Base-by-base conservation (phyloP, 352 stramenopile species). In the Pilasporangium apinafurcum region DNA sequence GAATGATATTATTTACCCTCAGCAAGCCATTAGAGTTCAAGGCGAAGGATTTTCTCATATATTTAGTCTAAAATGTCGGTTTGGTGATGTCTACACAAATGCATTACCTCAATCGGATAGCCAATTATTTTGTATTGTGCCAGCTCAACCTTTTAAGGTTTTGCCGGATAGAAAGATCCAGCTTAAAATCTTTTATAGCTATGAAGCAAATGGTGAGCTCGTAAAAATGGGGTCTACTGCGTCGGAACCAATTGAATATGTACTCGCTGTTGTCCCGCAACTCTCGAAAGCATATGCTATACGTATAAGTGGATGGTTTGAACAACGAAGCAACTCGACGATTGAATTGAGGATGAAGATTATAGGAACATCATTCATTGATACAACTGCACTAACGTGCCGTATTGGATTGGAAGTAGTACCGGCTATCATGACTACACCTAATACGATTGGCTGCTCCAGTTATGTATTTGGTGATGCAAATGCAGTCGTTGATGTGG, bases 21-120 rank as follows among this genome's bases (percentile, higher is more conserved):
- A 51, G 10, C 44, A 64, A 24, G n/a, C 47, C 33, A 45, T 78
- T 24, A 41, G 37, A 7, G 42, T 74, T 4, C 34, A 47, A 1
- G 66, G 66, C 1, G 44, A 50, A 7, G 57, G 49, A n/a, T 69
- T 78, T 34, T 45, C 50, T n/a, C 33, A 34, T 1, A 35, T 34
- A 17, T 30, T 32, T 24, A 39, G 29, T 3, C 48, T 62, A 16
- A 51, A 41, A 21, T 78, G 65, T 12, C 45, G 34, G 0, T 78
- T 78, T 49, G 62, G 60, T 7, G 55, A 37, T 5, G 14, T 46
- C 26, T 43, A 36, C 24, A 51, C 52, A 0, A 29, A 37, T 22
- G 45, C 56, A 5, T 38, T 49, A 2, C 43, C 29, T 3, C 14
- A 57, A 13, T 62, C 58, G 27, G 56, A 74, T 38, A 72, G 63